These are phyloP conservation scores for Cryptomeria japonica DNA, from an alignment of 75 land plant species.

Conservation along the genomic window DNA sequence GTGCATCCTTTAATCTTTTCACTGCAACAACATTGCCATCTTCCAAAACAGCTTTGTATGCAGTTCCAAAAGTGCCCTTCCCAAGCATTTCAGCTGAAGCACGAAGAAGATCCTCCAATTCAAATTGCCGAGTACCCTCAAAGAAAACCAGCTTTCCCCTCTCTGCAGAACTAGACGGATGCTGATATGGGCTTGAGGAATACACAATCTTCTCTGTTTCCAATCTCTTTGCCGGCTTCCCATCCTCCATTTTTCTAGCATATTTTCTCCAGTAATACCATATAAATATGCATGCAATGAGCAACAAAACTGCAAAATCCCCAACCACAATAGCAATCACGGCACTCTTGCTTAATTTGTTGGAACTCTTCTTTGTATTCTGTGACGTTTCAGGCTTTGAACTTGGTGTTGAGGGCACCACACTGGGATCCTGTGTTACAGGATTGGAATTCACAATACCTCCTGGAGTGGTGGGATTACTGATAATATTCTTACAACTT, in stretches of 20 bases:
- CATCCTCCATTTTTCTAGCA: constrained; percentile 15
- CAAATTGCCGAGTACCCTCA: constrained; percentile 62
- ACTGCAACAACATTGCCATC: constrained; percentile 81
- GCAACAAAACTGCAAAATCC: constrained; percentile 56
- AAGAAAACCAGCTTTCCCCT: constrained; percentile 86
- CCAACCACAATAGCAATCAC: constrained; percentile 68
- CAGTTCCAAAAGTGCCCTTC: constrained; percentile 85
- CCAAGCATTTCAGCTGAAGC: constrained; percentile 98
- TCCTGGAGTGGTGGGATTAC: constrained; percentile 39
- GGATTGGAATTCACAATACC: constrained; percentile 22
- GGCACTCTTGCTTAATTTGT: constrained; percentile 40
- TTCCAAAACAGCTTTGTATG: constrained; percentile 81
- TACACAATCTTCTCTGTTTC: constrained; percentile 69
- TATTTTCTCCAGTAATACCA: constrained; percentile 72
- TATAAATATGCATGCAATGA: constrained; percentile 55
- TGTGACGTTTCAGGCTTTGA: constrained; percentile 14
- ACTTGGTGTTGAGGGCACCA: constrained; percentile 40
- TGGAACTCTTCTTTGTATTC: constrained; percentile 10
- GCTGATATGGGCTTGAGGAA: constrained; percentile 57
- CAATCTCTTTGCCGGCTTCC: constrained; percentile 24
- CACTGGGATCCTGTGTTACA: constrained; percentile 9
- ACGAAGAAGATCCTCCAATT: constrained; percentile 82
- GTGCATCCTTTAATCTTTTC: constrained; percentile 67
- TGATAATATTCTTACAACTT: constrained; percentile 24
- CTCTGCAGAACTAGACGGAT: constrained; percentile 32